Conservation (phyloP, 176 grass and related monocot genomes). For the Carex scoparia region DNA sequence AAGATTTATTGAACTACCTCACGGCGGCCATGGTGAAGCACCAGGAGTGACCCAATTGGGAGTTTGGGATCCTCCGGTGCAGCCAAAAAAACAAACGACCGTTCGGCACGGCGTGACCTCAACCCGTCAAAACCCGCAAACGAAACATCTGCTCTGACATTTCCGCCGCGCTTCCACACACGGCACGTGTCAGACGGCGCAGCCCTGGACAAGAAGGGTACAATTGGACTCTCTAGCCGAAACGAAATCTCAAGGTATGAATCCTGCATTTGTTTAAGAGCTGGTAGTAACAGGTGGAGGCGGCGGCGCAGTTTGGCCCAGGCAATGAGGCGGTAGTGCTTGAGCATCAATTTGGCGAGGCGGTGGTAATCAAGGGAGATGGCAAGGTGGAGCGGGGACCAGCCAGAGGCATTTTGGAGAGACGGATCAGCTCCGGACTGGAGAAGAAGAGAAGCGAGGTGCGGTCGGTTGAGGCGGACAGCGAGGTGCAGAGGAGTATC, state of each 20-base stretch:
- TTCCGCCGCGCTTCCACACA: constrained; percentile 73
- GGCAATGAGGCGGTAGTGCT: constrained; percentile 63
- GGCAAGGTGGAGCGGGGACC: constrained; percentile 86
- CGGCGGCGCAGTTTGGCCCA: constrained; percentile 80
- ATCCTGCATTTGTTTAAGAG: constrained; percentile 70
- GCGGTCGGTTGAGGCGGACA: constrained; percentile 45
- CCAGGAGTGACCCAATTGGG: constrained; percentile 73
- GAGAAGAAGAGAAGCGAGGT: constrained; percentile 39
- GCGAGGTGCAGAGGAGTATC: constrained; percentile 87
- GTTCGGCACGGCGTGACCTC: constrained; percentile 69
- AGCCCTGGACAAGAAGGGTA: constrained; percentile 75
- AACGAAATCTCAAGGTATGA: constrained; percentile 88
- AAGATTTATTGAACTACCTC: constrained; percentile 30
- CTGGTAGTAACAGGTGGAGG: constrained; percentile 50
- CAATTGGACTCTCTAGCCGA: constrained; percentile 86
- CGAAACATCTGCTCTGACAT: constrained; percentile 82
- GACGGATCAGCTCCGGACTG: constrained; percentile 69
- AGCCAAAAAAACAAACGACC: constrained; percentile 83
- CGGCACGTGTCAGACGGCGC: constrained; percentile 89
- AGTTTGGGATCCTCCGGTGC: constrained; percentile 43
- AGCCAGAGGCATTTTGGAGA: constrained; percentile 83
- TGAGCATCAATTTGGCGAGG: constrained; percentile 62
- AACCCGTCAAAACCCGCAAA: constrained; percentile 90
- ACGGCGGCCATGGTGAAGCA: constrained; percentile 68
- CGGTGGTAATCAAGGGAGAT: constrained; percentile 58